Conservation (phyloP, 371 early-diverging fungal genomes). For the Actinomucor elegans region DNA sequence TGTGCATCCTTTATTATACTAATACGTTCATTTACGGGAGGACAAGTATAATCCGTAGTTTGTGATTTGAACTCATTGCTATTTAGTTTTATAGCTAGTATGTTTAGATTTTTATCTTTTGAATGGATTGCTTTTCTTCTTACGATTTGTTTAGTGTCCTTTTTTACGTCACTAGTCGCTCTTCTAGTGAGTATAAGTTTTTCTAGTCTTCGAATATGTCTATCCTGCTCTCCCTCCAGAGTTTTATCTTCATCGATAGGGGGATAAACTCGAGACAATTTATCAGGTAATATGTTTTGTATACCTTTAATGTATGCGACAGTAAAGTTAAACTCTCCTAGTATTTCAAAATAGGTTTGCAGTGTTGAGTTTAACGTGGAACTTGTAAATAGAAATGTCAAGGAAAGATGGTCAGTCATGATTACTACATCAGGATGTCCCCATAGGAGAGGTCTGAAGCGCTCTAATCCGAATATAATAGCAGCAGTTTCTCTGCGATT, state of each 20-base stretch:
- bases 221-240: slow-evolving; percentile 1
- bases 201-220: background rate
- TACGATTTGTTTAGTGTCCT: background rate
- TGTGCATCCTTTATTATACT: background rate
- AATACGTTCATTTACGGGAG: background rate
- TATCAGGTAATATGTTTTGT: background rate
- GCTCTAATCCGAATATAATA: background rate
- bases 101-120: slow-evolving; percentile 2
- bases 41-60: background rate
- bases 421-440: background rate
- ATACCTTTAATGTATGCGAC: background rate
- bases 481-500: slow-evolving; percentile 8
- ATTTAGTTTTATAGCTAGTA: slow-evolving; percentile 3
- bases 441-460: background rate
- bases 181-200: background rate
- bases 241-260: slow-evolving; percentile 1
- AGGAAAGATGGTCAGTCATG: background rate
- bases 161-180: background rate
- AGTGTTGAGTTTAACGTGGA: background rate
- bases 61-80: background rate
- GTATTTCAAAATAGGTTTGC: background rate
- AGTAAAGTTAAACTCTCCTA: background rate
- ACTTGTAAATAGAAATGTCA: background rate
- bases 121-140: background rate
- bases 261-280: background rate